A percentile compares a stretch with the other conserved stretches of the same genome.
phyloP scores from a whole-genome alignment of 805 yeast species.

The Candida ascalaphidarum region DNA sequence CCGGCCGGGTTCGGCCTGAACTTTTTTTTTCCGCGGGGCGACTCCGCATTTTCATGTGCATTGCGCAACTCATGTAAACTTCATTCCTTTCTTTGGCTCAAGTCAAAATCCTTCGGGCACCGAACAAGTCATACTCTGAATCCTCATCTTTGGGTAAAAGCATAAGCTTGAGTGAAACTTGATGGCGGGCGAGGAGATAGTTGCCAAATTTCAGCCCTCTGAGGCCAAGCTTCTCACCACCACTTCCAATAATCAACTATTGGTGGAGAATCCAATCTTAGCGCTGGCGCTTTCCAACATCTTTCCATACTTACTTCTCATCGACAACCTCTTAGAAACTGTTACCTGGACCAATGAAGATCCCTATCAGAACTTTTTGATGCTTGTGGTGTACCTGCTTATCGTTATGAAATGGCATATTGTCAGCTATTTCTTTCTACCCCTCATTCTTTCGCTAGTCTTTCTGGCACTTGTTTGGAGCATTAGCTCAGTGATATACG shows the following conservation, averaged over 20 bases:
- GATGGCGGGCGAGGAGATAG: slow-evolving; percentile 7
- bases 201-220: slow-evolving; percentile 28
- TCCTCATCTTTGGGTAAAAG: too few species aligned
- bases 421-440: slow-evolving; percentile 27
- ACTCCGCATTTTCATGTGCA: too few species aligned
- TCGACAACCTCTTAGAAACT: slow-evolving; percentile 36
- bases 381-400: slow-evolving; percentile 29
- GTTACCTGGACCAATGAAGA: slow-evolving; percentile 51
- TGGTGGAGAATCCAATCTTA: slow-evolving; percentile 38
- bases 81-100: too few species aligned
- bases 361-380: slow-evolving; percentile 36
- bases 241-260: slow-evolving; percentile 19
- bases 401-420: slow-evolving; percentile 36
- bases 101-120: too few species aligned
- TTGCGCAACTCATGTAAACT: too few species aligned
- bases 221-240: slow-evolving; percentile 23
- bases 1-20: too few species aligned
- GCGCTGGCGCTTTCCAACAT: slow-evolving; percentile 38
- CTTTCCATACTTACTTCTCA: slow-evolving; percentile 38
- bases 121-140: too few species aligned
- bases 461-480: slow-evolving; percentile 39
- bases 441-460: slow-evolving; percentile 24
- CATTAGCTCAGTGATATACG: slow-evolving; percentile 31
- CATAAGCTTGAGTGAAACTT: slow-evolving; percentile 2
- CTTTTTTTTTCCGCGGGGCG: too few species aligned